Base-by-base conservation (phyloP, 495 filamentous ascomycete species). In the Aspergillus diversus region DNA sequence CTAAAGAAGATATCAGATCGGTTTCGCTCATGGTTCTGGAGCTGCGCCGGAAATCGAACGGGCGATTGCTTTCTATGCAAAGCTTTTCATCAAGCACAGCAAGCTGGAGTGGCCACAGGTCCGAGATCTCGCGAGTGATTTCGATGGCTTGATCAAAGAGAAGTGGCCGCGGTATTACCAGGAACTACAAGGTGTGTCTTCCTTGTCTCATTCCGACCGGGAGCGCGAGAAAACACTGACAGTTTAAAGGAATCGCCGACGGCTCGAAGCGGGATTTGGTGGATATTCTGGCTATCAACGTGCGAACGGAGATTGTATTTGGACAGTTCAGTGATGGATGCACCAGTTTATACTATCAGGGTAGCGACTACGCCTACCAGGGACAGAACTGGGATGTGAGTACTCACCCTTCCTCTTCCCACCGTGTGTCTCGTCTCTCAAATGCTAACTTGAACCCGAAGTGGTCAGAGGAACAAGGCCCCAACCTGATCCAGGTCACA, bases 351-450 rank as follows among this genome's bases (percentile, higher is more conserved):
- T 81, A 76, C 11, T 88, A 83, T 84, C 75, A 77, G 62, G 80
- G 69, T 9, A 59, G 60, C 33, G 65, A 72, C n/a, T 63, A 71
- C 11, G 61, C 62, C 1, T 74, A 75, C 17, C 71, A 89, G 16
- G 81, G 77, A 4, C 89, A 91, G 77, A 91, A 90, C 53, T 91
- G 89, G 89, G 89, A 90, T 51, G 86, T 84, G 81, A 73, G 75
- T 50, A 50, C 39, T 27, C 21, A 50, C 7, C 16, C 5, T 50
- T 17, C 0, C 16, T 9, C 47, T 0, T 27, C n/a, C n/a, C 5
- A 50, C 5, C 6, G 1, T n/a, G 11, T 27, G 0, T 11, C 21
- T 21, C 27, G 7, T 27, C n/a, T 31, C 15, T 27, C 11, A 27
- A 21, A 6, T 11, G 11, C 47, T 27, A 50, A 50, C 47, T 12